Evolutionary conservation across 192 early-diverging fungal species (phyloP), one percentile per base, ranked within the genome.

Genomic region (Kappamyces sp.): DNA sequence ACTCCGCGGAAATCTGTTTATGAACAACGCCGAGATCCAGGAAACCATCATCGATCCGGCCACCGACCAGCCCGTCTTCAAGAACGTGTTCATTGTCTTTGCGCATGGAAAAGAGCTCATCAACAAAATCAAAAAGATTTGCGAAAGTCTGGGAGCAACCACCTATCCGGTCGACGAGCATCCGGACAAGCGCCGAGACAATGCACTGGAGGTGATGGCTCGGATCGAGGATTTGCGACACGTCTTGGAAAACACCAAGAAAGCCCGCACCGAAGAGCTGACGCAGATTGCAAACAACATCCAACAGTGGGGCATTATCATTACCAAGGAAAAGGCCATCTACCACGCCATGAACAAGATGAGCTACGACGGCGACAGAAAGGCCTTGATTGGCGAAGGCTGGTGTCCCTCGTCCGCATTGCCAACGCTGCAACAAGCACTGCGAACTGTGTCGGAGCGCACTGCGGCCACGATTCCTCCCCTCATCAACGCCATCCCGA

Each of bases 1-100:
- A 15, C 83, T 99, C 47, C 88, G 97, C 50, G 97, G 97, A 36
- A 99, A 99, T 74, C 72, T 99, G 61, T 95, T 87, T 74, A 87
- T 97, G 75, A 97, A 95, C 71, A 82, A 88, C 47, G 90, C 91
- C 2, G 94, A 97, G 63, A 96, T 99, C 64, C 92, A 91, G 42
- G 97, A 98, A 66, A 81, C 85, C 3, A 91, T 99, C 64, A 74
- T 80, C 43, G 97, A 99, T 63, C 94, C 94, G 5, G 83, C 77
- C 49, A 87, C 85, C 1, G 94, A 98, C 64, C 86, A 89, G 62
- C 64, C 80, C 5, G 86, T 97, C 3, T 84, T 93, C 61, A 99
- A 99, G 80, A 94, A 90, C 65, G 97, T 97, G 3, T 98, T 99
- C 66, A 86, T 93, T 54, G 90, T 99, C 60, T 99, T 99, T 84